Conservation (phyloP, 257 asterid species). For the Forsythia suspensa region DNA sequence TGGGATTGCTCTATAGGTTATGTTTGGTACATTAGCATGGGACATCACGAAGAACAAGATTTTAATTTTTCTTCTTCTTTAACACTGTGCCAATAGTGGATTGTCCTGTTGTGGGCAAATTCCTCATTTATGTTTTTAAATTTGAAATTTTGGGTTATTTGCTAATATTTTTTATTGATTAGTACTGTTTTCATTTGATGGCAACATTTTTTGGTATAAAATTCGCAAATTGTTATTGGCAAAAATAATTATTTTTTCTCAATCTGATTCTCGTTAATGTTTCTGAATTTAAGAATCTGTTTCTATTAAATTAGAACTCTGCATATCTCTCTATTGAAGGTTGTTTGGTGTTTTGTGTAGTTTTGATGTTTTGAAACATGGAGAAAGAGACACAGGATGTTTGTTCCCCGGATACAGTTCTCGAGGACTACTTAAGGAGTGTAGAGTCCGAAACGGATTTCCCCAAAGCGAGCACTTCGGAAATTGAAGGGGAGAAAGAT, state of each 20-base stretch:
- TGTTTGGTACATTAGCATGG: neutral
- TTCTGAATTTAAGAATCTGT: neutral
- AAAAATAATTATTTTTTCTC: neutral
- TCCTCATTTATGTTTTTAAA: neutral
- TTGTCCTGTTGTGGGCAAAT: neutral
- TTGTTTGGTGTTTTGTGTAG: neutral
- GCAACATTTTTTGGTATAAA: neutral
- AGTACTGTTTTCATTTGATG: neutral
- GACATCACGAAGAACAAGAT: neutral
- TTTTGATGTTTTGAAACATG: constrained; percentile 23
- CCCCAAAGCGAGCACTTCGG: constrained; percentile 46
- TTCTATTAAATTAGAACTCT: neutral
- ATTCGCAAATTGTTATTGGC: neutral
- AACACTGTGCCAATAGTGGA: no score
- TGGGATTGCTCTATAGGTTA: neutral
- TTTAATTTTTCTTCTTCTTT: neutral
- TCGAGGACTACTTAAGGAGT: constrained; percentile 39
- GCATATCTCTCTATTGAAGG: no score
- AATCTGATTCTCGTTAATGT: neutral
- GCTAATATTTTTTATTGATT: neutral
- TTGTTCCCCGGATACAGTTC: constrained; percentile 47
- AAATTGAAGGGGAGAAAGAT: constrained; percentile 23
- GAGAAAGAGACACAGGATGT: constrained; percentile 34
- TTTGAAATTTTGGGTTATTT: neutral
- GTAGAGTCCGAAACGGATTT: constrained; percentile 45